These are phyloP conservation scores for Sordariomycetes sp. DNA, from an alignment of 2,329 filamentous ascomycete species.

Conservation along the genomic window DNA sequence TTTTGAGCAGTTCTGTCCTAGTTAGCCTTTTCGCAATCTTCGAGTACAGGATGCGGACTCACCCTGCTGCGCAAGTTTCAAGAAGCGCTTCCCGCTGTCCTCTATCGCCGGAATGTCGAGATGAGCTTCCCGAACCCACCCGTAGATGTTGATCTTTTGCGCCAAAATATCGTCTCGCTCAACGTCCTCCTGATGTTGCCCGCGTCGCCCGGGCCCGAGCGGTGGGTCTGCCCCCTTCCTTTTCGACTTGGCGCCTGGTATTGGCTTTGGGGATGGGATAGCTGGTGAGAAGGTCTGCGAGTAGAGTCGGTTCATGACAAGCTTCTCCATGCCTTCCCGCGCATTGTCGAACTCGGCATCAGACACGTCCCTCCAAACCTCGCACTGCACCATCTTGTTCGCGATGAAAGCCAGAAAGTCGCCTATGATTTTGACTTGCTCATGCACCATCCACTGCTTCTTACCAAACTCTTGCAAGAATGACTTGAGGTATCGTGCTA, in stretches of 20 bases:
- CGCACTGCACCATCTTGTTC: constrained; percentile 96
- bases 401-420: constrained; percentile 95
- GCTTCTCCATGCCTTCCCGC: constrained; percentile 96
- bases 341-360: constrained; percentile 98
- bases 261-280: constrained; percentile 71
- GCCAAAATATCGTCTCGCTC: constrained; percentile 92
- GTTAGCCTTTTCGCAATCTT: constrained; percentile 5
- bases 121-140: constrained; percentile 89
- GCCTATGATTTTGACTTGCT: constrained; percentile 97
- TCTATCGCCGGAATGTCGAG: constrained; percentile 81
- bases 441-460: constrained; percentile 98
- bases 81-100: constrained; percentile 79
- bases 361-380: constrained; percentile 92
- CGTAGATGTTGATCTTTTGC: constrained; percentile 95
- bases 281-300: constrained; percentile 93
- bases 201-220: constrained; percentile 73
- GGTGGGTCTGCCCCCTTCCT: constrained; percentile 58
- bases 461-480: constrained; percentile 94
- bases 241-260: constrained; percentile 59
- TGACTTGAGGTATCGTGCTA: constrained; percentile 89
- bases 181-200: constrained; percentile 96
- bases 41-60: constrained; percentile 9
- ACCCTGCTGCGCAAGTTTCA: constrained; percentile 84
- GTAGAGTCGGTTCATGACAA: constrained; percentile 97
- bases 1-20: constrained; percentile 79